phyloP scores from a whole-genome alignment of 768 basidiomycete genomes.

The Hypholoma fasciculare region DNA sequence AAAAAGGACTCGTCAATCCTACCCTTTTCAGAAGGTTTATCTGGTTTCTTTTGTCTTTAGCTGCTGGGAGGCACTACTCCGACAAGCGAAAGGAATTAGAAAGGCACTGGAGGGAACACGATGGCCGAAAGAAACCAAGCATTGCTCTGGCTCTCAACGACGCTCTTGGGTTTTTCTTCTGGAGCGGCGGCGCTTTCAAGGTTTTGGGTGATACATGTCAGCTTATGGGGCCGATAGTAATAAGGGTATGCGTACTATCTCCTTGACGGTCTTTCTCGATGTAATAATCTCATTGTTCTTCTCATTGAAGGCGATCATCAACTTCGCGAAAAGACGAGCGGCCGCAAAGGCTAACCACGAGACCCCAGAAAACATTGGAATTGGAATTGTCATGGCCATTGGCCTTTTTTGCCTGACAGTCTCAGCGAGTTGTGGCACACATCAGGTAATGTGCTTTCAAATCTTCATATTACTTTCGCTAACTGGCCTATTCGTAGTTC shows the following conservation, averaged over 20 bases:
- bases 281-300: background rate
- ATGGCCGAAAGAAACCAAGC: slow-evolving; percentile 49
- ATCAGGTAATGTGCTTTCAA: slow-evolving; percentile 45
- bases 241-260: slow-evolving; percentile 39
- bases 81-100: slow-evolving; percentile 32
- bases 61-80: slow-evolving; percentile 21
- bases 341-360: slow-evolving; percentile 35
- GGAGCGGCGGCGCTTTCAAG: slow-evolving; percentile 64
- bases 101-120: slow-evolving; percentile 43
- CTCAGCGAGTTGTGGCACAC: slow-evolving; percentile 53
- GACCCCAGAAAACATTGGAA: slow-evolving; percentile 41
- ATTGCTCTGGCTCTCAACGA: slow-evolving; percentile 64
- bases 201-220: slow-evolving; percentile 62
- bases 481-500: slow-evolving; percentile 38
- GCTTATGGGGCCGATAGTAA: slow-evolving; percentile 62
- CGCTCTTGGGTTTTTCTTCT: slow-evolving; percentile 56
- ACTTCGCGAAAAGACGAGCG: slow-evolving; percentile 52
- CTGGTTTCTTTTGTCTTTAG: slow-evolving; percentile 42
- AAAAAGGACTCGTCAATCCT: slow-evolving; percentile 44
- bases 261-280: background rate
- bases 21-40: slow-evolving; percentile 31
- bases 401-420: slow-evolving; percentile 53
- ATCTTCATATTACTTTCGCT: background rate
- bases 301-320: slow-evolving; percentile 50
- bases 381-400: slow-evolving; percentile 59